Base-by-base conservation (phyloP, 169 alveolate species). In the Cryptosporidium bovis region DNA sequence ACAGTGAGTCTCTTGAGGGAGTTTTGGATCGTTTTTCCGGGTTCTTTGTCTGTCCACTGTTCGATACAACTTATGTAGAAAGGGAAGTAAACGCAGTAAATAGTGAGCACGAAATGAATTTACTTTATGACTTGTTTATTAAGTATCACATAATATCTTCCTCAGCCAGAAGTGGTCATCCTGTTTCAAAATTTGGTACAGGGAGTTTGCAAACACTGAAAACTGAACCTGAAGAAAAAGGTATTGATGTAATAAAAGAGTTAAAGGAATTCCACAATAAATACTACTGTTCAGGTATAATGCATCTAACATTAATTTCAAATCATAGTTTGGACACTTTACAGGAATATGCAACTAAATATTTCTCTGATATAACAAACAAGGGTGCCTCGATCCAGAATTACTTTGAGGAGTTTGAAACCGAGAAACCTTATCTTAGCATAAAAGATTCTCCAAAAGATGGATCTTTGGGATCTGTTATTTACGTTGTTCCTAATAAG, bases 71-170 rank as follows among this genome's bases (percentile, higher is more conserved):
- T 34, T 93, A 93, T 13, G 84, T 90, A 2, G 93, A 91, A 29
- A 91, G 95, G 82, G 97, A 94, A 83, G 85, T 94, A 34, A 84
- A 93, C 64, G 96, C 97, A 18, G 94, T 94, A 15, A 94, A 94
- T 69, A 82, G 92, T 69, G 96, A 93, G 66, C 83, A 93, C 83
- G 90, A 93, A 65, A 95, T 95, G 91, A 95, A 96, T 62, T 69
- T 69, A 66, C 56, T 69, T 51, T 69, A 64, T 31, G 83, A 69
- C 50, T 51, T 69, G 29, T 69, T 60, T 60, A 69, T 69, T 31
- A 69, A 66, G n/a, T 69, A 69, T 53, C 83, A 69, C 56, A 31
- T 69, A 53, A 53, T 53, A 33, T 69, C 83, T 1, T 69, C 83
- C 15, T 34, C 56, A 20, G 66, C 83, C 16, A 69, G 83, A 33